A percentile compares a stretch with the other conserved stretches of the same genome.
Evolutionary conservation across 108 stramenopile genomes (phyloP).

Genomic region (Cyclotella baltica): DNA sequence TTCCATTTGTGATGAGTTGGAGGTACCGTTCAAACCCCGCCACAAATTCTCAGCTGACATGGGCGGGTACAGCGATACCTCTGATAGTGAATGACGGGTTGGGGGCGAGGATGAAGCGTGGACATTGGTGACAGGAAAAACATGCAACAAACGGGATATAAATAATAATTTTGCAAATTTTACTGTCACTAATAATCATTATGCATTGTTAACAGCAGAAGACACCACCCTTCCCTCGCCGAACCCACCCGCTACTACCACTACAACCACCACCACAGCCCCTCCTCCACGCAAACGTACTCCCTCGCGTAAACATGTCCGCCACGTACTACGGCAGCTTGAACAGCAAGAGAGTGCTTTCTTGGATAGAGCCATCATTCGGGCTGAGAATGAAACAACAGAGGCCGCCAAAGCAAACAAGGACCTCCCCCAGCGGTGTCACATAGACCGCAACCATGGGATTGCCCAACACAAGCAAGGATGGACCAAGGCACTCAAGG

Average conservation of each 20-base stretch:
- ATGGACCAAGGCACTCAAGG: too few species aligned
- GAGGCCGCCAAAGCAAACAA: background rate
- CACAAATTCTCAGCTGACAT: conserved; percentile 9
- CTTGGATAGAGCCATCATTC: background rate
- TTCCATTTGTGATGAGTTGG: background rate
- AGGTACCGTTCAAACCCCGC: background rate
- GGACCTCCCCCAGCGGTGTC: too few species aligned
- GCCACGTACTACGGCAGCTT: background rate
- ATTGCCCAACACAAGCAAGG: too few species aligned
- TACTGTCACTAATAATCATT: background rate
- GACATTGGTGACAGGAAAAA: background rate
- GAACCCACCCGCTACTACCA: background rate
- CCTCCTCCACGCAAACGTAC: background rate
- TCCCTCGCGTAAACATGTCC: background rate
- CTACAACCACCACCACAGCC: background rate
- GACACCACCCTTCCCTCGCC: background rate
- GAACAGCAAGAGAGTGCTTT: background rate
- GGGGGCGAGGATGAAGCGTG: conserved; percentile 4
- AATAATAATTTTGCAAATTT: background rate
- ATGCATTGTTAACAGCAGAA: background rate
- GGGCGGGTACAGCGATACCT: background rate
- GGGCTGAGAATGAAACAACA: background rate
- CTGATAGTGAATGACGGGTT: conserved; percentile 10
- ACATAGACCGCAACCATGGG: too few species aligned
- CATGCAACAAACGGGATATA: background rate